phyloP scores from a whole-genome alignment of 371 early-diverging fungal species.

The Mortierella sp. region DNA sequence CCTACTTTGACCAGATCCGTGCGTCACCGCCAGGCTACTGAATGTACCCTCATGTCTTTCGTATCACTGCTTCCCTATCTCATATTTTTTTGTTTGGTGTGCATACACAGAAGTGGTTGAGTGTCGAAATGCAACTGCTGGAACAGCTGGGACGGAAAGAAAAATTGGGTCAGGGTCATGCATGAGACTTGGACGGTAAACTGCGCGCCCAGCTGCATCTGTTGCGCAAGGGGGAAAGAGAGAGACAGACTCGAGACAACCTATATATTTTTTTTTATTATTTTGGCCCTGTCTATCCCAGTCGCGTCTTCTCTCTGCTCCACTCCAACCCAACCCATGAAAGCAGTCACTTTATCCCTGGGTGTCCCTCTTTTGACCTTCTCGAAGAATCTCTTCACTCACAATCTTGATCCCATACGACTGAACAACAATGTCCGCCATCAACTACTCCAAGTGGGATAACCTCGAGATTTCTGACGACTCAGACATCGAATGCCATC shows the following conservation, averaged over 20 bases:
- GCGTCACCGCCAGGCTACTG: neutral
- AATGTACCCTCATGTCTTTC: neutral
- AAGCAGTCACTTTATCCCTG: too few species aligned
- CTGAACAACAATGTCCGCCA: constrained; percentile 44
- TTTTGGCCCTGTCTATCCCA: neutral
- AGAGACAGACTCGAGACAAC: too few species aligned
- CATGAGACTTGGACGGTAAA: neutral
- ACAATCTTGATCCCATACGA: neutral
- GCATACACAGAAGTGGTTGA: neutral
- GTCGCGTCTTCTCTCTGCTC: too few species aligned
- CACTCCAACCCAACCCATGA: too few species aligned
- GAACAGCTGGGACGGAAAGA: neutral
- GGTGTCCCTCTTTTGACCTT: too few species aligned
- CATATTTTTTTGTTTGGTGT: neutral
- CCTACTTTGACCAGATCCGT: neutral
- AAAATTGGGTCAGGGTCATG: neutral
- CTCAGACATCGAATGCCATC: constrained; percentile 96
- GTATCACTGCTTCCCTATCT: neutral
- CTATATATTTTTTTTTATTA: too few species aligned
- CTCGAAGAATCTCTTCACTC: neutral
- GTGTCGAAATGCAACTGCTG: too few species aligned
- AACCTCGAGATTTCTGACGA: constrained; percentile 96
- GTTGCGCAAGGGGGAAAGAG: too few species aligned
- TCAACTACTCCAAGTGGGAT: constrained; percentile 97
- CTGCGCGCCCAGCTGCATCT: neutral